Evolutionary conservation across 495 filamentous ascomycete species (phyloP).

Genomic region (Delitschia confertaspora): DNA sequence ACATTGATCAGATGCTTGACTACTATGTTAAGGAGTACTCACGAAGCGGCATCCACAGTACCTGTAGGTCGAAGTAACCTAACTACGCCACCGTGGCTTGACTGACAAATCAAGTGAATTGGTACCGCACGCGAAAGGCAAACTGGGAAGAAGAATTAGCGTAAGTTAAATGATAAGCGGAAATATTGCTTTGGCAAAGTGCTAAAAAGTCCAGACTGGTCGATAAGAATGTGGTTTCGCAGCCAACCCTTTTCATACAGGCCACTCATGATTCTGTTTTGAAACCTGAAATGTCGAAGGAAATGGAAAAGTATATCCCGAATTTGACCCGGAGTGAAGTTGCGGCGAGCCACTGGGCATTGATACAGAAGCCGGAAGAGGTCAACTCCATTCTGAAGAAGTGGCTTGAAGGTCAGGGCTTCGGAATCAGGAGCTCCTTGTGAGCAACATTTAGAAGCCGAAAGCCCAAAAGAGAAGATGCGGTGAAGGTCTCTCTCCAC

Average conservation of each 20-base stretch:
- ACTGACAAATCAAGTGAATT: conserved; percentile 48
- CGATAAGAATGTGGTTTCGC: conserved; percentile 41
- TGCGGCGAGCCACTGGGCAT: conserved; percentile 36
- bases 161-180: conserved; percentile 31
- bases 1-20: conserved; percentile 51
- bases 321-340: conserved; percentile 43
- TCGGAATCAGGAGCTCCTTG: conserved; percentile 33
- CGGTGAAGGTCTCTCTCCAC: conserved; percentile 9
- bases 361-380: conserved; percentile 34
- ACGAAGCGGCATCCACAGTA: conserved; percentile 64
- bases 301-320: conserved; percentile 58
- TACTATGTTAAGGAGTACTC: conserved; percentile 64
- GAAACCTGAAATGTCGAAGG: conserved; percentile 53
- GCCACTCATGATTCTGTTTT: conserved; percentile 59
- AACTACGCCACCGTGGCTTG: neutral
- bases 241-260: conserved; percentile 66
- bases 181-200: neutral
- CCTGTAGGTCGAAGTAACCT: conserved; percentile 43
- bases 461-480: neutral
- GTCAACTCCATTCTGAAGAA: conserved; percentile 35
- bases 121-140: conserved; percentile 64
- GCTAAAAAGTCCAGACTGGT: conserved; percentile 18
- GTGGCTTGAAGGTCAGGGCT: conserved; percentile 34
- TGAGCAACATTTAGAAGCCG: conserved; percentile 11
- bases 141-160: conserved; percentile 69